These are phyloP conservation scores for Puccinia hordei DNA, from an alignment of 1,284 basidiomycete species.

Conservation along the genomic window DNA sequence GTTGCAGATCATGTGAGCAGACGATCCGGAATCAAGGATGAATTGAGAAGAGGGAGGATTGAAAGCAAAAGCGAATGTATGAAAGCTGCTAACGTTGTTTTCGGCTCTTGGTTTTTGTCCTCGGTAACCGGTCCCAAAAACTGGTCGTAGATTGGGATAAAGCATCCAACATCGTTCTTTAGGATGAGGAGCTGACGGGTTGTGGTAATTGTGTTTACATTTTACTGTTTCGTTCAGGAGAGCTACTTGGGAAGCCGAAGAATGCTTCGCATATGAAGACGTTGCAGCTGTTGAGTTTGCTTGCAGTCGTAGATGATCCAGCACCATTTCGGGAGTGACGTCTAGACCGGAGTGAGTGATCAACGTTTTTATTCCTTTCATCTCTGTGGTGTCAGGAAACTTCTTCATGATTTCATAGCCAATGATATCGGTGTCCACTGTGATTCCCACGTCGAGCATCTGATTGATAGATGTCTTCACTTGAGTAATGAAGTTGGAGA, in stretches of 20 bases:
- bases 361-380: background rate
- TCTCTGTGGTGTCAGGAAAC: background rate
- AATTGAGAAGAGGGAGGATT: background rate
- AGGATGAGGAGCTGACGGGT: background rate
- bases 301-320: background rate
- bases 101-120: background rate
- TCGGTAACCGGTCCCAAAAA: too few species aligned
- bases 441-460: background rate
- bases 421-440: background rate
- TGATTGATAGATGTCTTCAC: background rate
- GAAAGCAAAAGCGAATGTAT: too few species aligned
- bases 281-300: background rate
- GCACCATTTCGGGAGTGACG: too few species aligned
- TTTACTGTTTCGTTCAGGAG: background rate
- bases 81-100: background rate
- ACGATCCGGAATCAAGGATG: background rate
- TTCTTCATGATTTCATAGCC: background rate
- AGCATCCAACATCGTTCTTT: background rate
- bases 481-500: background rate
- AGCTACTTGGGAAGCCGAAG: background rate
- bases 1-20: constrained; percentile 1
- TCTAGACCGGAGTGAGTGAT: too few species aligned
- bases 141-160: background rate
- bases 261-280: background rate
- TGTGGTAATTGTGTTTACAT: background rate